A percentile compares a stretch with the other conserved stretches of the same genome.
Conservation (phyloP, 352 stramenopile genomes). For the Phytophthora colocasiae region DNA sequence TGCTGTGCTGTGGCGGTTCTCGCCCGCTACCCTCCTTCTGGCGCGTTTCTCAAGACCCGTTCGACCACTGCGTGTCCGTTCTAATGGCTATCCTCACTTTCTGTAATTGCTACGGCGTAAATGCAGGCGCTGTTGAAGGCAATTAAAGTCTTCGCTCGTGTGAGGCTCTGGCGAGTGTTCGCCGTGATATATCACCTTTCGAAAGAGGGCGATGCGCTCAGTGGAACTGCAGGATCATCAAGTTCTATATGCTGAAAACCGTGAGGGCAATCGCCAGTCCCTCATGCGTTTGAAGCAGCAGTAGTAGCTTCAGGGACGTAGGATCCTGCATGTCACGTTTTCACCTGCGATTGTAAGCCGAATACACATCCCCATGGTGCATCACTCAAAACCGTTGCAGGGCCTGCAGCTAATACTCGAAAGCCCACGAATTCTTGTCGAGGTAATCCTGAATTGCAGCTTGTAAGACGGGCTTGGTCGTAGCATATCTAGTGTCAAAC, state of each 20-base stretch:
- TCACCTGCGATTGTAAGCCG: conserved; percentile 9
- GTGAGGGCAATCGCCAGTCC: no score
- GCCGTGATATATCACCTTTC: conserved; percentile 21
- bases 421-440: conserved; percentile 79
- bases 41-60: conserved; percentile 53
- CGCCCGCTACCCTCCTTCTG: conserved; percentile 58
- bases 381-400: not conserved
- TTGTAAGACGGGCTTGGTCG: conserved; percentile 81
- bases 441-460: conserved; percentile 79
- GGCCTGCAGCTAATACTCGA: conserved; percentile 54
- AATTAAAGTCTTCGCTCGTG: no score
- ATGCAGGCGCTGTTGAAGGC: no score
- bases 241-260: not conserved
- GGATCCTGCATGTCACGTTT: conserved; percentile 3
- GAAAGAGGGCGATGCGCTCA: not conserved
- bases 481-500: conserved; percentile 73
- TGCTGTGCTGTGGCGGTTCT: conserved; percentile 59
- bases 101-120: no score
- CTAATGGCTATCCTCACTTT: conserved; percentile 53
- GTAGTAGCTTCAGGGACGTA: not conserved
- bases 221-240: not conserved
- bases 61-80: conserved; percentile 43
- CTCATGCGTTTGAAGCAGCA: not conserved
- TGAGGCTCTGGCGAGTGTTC: conserved; percentile 30
- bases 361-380: conserved; percentile 12